Base-by-base conservation (phyloP, 495 filamentous ascomycete species). In the Collariella sp. region DNA sequence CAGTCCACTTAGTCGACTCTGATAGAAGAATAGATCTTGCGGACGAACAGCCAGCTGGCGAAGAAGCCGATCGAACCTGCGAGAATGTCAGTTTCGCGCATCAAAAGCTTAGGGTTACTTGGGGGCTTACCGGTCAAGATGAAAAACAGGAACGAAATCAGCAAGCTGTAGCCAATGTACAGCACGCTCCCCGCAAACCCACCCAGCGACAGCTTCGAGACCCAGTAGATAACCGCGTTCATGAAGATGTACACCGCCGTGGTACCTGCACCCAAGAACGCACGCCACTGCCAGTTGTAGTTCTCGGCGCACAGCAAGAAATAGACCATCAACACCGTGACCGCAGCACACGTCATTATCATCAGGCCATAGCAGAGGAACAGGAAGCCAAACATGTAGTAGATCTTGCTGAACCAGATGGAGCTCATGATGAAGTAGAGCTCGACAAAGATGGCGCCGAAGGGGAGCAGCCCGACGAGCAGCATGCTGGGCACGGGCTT, bases 381-480 rank as follows among this genome's bases (percentile, higher is more conserved):
- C 36, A 98, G 77, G 78, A 98, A 98, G 26, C 93, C 93, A 61
- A 98, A 98, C 93, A 98, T 98, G 76, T 98, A 98, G 76, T 98
- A 98, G 52, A 98, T 88, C 75, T 91, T 91, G 76, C 83, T 87
- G 69, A 89, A 91, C 93, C 93, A 98, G 64, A 98, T 88, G 10
- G 85, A 90, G 71, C 83, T 91, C 87, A 96, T 93, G 72, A 98
- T 96, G 70, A 95, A 96, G 79, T 93, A 95, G 13, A 98, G 83
- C 70, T 98, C 94, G 38, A 97, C 89, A 57, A 95, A 95, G 70
- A 98, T 96, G 42, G 93, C 90, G 42, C 85, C 88, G 61, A 98
- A 98, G 11, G 94, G 94, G 13, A 96, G 76, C 46, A 96, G 83
- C 31, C 93, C 94, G 19, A 89, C 91, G 23, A 95, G 76, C 23